Evolutionary conservation across 768 basidiomycete species (phyloP).

Genomic region (Mycena maculata): DNA sequence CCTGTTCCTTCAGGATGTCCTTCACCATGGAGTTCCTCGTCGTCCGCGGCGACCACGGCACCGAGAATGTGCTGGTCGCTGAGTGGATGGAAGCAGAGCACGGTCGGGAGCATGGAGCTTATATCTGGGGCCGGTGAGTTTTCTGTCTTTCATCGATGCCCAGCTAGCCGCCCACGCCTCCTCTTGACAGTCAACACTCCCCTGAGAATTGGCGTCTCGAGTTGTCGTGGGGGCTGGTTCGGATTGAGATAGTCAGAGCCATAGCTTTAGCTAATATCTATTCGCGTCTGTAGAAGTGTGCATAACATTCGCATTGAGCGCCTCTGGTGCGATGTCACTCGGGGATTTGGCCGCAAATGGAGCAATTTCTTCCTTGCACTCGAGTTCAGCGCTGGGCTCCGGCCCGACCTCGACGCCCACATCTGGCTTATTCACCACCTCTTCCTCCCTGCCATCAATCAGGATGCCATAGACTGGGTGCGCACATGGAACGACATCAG

Average conservation of each 20-base stretch:
- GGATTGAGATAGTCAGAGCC: not conserved
- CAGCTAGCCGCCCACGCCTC: too few relatives aligned
- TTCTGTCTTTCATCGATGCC: not conserved
- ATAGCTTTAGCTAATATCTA: not conserved
- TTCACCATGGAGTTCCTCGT: not conserved
- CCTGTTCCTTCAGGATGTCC: constrained; percentile 3
- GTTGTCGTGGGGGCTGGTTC: not conserved
- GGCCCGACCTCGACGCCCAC: constrained; percentile 39
- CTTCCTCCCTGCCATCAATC: constrained; percentile 44
- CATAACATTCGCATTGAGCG: constrained; percentile 48
- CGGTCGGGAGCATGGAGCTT: constrained; percentile 44
- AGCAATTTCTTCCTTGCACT: constrained; percentile 44
- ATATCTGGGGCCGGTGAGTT: constrained; percentile 52
- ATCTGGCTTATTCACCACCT: constrained; percentile 52
- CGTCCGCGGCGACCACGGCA: constrained; percentile 26
- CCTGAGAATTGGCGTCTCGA: not conserved
- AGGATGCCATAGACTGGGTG: constrained; percentile 40
- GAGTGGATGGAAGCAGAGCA: constrained; percentile 40
- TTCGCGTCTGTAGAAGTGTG: constrained; percentile 19
- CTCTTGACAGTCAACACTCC: not conserved
- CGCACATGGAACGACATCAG: constrained; percentile 48
- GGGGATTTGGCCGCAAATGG: constrained; percentile 47
- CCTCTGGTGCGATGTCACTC: constrained; percentile 51
- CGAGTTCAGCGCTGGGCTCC: constrained; percentile 42
- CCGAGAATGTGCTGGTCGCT: constrained; percentile 48